These are phyloP conservation scores for Colletotrichum destructivum DNA, from an alignment of 2,329 filamentous ascomycete species.

Conservation along the genomic window DNA sequence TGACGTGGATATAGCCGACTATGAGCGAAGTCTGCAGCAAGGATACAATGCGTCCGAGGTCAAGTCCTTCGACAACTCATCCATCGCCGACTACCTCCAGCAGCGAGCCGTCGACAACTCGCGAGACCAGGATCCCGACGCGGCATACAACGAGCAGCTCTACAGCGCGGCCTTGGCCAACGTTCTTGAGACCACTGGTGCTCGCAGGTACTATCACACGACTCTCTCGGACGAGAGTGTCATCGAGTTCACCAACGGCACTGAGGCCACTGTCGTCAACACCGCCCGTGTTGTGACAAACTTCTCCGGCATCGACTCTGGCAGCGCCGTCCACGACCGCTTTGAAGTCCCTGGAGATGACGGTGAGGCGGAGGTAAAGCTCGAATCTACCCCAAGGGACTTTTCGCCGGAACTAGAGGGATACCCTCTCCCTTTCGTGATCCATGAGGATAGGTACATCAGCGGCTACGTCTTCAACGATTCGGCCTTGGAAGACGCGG, in stretches of 20 bases:
- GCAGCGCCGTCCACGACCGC: slow-evolving; percentile 28
- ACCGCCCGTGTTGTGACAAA: slow-evolving; percentile 22
- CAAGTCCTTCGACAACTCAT: slow-evolving; percentile 15
- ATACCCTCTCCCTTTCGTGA: slow-evolving; percentile 34
- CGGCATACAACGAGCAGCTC: slow-evolving; percentile 41
- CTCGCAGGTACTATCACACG: slow-evolving; percentile 17
- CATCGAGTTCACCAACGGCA: slow-evolving; percentile 42
- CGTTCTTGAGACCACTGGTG: not conserved
- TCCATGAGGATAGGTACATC: slow-evolving; percentile 31
- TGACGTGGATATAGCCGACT: slow-evolving; percentile 24
- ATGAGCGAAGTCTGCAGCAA: slow-evolving; percentile 21
- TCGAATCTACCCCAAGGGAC: not conserved
- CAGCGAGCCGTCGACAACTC: slow-evolving; percentile 40
- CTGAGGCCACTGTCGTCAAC: slow-evolving; percentile 28
- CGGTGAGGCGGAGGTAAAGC: not conserved
- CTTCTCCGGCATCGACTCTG: slow-evolving; percentile 37
- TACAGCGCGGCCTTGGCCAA: slow-evolving; percentile 32
- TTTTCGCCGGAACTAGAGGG: slow-evolving; percentile 20
- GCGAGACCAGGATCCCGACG: slow-evolving; percentile 43
- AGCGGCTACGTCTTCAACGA: slow-evolving; percentile 38
- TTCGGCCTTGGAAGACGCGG: slow-evolving; percentile 11
- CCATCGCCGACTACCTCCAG: slow-evolving; percentile 35
- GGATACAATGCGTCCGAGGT: slow-evolving; percentile 33
- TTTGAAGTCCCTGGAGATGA: slow-evolving; percentile 29
- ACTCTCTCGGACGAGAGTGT: slow-evolving; percentile 34